Conservation (phyloP, 768 basidiomycete species). For the Tricholoma flavovirens region DNA sequence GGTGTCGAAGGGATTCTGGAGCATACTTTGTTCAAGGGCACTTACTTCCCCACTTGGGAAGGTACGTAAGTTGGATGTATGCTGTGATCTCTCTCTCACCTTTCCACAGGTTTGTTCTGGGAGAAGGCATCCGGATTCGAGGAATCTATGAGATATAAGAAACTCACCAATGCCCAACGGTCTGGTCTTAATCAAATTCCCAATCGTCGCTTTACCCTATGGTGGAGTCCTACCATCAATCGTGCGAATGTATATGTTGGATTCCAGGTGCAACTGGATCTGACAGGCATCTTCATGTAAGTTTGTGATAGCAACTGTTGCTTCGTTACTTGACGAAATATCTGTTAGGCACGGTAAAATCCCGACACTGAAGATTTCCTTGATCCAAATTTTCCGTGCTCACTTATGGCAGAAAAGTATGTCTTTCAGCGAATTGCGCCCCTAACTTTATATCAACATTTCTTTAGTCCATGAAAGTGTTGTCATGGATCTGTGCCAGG, state of each 20-base stretch:
- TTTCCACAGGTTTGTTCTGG: constrained; percentile 77
- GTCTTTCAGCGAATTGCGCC: constrained; percentile 31
- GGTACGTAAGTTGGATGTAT: constrained; percentile 34
- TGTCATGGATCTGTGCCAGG: constrained; percentile 96
- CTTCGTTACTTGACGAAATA: background rate
- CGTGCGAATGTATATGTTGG: constrained; percentile 99
- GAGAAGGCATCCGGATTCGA: constrained; percentile 98
- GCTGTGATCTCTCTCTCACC: background rate
- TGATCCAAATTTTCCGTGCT: constrained; percentile 99
- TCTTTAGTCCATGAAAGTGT: constrained; percentile 81
- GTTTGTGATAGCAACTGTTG: constrained; percentile 12
- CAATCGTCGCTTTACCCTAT: constrained; percentile 97
- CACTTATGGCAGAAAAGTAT: constrained; percentile 99
- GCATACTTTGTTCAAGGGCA: constrained; percentile 96
- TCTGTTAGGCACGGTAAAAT: constrained; percentile 88
- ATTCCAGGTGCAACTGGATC: constrained; percentile 99
- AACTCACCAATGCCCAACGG: constrained; percentile 96
- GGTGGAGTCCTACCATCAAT: constrained; percentile 99
- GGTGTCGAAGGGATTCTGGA: constrained; percentile 96
- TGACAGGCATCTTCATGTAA: constrained; percentile 93
- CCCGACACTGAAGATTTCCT: constrained; percentile 94
- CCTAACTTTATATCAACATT: constrained; percentile 4
- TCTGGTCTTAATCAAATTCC: constrained; percentile 98
- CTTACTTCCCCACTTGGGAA: constrained; percentile 97
- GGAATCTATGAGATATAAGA: constrained; percentile 93